Base-by-base conservation (phyloP, 2,329 filamentous ascomycete genomes). In the Calonectria crousiana region DNA sequence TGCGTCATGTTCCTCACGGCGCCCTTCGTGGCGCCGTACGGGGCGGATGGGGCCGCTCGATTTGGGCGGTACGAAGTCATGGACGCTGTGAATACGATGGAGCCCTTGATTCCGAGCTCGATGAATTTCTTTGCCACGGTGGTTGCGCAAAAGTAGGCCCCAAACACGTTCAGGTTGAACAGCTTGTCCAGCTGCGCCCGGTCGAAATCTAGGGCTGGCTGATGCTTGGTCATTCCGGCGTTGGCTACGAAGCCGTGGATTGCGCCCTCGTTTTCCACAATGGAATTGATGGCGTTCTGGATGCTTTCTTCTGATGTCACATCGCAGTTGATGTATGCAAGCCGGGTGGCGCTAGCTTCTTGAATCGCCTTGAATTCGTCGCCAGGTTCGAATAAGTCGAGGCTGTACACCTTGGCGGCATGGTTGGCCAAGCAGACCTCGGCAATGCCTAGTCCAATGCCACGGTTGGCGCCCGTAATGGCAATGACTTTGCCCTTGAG, bases 1-100 rank as follows among this genome's bases (percentile, higher is more conserved):
- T 85, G 84, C 20, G 83, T 81, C 81, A 86, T 85, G 77, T 85
- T 85, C 30, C 83, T 81, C 20, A 85, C 81, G 20, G 85, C 87
- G 26, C 84, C 87, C 79, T 89, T 88, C 67, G 85, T 86, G 20
- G 82, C 85, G 47, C 85, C 85, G 68, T 62, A 62, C 4, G 56
- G 56, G 5, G 56, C 56, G 6, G 56, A 62, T 14, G 56, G 56
- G 10, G 56, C 56, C 3, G 56, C 56, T 53, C 65, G 23, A n/a
- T 62, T 62, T 4, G 56, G 56, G 16, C 56, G 56, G 56, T 62
- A 62, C 14, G 56, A 62, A 20, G 56, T 41, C 56, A 62, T 62
- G 4, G 56, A 62, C 1, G 56, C 56, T 20, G 56, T 62, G 36
- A 62, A 62, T 16, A 62, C 56, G 14, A 62, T 62, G 1, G 56